Evolutionary conservation across 805 yeast species (phyloP).

Genomic region (Kockiozyma suomiensis): DNA sequence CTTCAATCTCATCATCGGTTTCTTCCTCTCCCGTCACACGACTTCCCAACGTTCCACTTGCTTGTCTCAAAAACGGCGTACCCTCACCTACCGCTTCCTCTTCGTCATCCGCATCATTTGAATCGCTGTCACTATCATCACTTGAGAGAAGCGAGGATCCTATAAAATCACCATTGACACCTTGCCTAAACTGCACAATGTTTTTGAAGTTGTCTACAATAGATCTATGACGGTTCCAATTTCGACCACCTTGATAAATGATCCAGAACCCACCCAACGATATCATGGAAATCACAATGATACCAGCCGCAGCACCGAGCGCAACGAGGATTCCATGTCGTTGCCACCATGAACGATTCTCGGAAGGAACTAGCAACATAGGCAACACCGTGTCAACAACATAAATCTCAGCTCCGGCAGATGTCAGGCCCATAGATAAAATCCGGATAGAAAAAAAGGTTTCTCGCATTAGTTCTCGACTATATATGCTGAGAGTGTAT

Average conservation of each 20-base stretch:
- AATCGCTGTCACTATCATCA: constrained; percentile 14
- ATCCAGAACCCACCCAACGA: constrained; percentile 20
- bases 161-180: neutral
- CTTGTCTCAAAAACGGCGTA: constrained; percentile 17
- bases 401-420: constrained; percentile 27
- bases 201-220: neutral
- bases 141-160: neutral
- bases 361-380: neutral
- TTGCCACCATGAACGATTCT: constrained; percentile 21
- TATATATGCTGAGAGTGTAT: neutral
- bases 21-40: constrained; percentile 15
- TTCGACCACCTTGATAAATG: constrained; percentile 19
- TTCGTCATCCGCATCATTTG: constrained; percentile 17
- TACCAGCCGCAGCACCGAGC: constrained; percentile 23
- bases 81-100: constrained; percentile 12
- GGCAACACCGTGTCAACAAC: constrained; percentile 28
- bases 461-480: neutral
- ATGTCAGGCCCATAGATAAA: constrained; percentile 21
- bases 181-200: constrained; percentile 9
- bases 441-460: constrained; percentile 17
- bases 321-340: constrained; percentile 24
- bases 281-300: constrained; percentile 7
- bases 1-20: constrained; percentile 9
- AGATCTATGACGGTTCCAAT: neutral
- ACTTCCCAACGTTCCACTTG: constrained; percentile 23